Evolutionary conservation across 345 rosid genomes (phyloP), one percentile per base, ranked within the genome.

Genomic region (Melaleuca alternifolia): DNA sequence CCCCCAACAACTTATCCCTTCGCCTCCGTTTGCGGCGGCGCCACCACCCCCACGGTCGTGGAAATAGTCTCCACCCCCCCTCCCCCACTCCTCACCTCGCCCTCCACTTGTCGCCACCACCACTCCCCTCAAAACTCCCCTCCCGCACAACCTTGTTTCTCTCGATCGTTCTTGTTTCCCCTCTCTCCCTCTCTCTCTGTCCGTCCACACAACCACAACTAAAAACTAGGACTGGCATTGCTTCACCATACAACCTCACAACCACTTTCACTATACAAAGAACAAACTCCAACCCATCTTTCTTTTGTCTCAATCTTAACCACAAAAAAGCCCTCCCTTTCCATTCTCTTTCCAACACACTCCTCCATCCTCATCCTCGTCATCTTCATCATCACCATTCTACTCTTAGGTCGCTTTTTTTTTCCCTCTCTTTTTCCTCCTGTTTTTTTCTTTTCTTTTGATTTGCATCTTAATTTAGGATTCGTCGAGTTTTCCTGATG

Each of bases 71-170:
- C 91, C 28, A 24, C 33, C 33, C 51, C 37, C 81, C 26, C 44
- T 21, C n/a, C 33, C 51, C 37, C 81, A 50, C 44, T 21, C 23
- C 44, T 21, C 28, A 56, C 50, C 82, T 82, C 83, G 84, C 95
- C 92, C 52, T 89, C 94, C 97, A 91, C 93, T 92, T 94, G 94
- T 91, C 95, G 90, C 88, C 91, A 83, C 90, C 20, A 26, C 56
- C 52, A 46, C 54, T 21, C 84, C 54, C 54, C 37, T 11, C 41
- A 41, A 41, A 41, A 41, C 41, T 41, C 41, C 18, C 33, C 11
- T 21, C 82, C 82, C 82, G 48, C 82, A 37, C 83, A 77, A 37
- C 83, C 51, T 48, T 26, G 51, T 37, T 76, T 75, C 92, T 83
- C 86, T 50, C 88, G 8, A 46, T 87, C 84, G 50, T 82, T 59